Evolutionary conservation across 1,139 yeast species (phyloP), one percentile per base, ranked within the genome.

Genomic region (Ashbya aceris): DNA sequence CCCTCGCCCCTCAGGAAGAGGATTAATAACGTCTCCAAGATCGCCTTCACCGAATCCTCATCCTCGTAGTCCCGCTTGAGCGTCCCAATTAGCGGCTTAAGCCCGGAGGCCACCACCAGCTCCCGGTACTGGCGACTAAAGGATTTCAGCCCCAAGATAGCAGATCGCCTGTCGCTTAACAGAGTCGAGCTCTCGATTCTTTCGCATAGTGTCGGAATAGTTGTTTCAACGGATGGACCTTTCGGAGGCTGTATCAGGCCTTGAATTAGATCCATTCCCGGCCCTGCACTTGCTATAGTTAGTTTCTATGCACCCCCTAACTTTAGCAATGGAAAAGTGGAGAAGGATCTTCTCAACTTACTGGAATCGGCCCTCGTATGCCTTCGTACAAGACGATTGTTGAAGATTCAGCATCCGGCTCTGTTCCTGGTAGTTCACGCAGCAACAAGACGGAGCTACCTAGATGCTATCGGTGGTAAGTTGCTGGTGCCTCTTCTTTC

Each of bases 41-140:
- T 73, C 0, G 95, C 93, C 51, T 82, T 81, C 23, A 83, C 78
- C n/a, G 83, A 76, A 38, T 77, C 84, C 1, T 74, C 69, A 55
- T 86, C 95, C 17, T 74, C 76, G 4, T 65, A 53, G 57, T 87
- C 97, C 39, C 74, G 74, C 42, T 73, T 73, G 43, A 93, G 66
- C 0, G 91, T 79, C 27, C 70, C 61, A 10, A 91, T 71, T 46
- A 93, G 67, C 1, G 91, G 87, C 47, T 89, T 71, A 35, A 91
- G 68, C 1, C 95, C 97, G 48, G 83, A 78, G 35, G 95, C 95
- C 38, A 91, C 87, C 2, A 93, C 97, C 3, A 80, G 67, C 61
- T 93, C 98, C 51, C 98, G 69, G 60, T 83, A 86, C 55, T 86
- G 89, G 45, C 97, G 70, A 48, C 94, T 79, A 60, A 89, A 89